A percentile compares a stretch with the other conserved stretches of the same genome.
Conservation (phyloP, 2,329 filamentous ascomycete genomes). For the Fusarium sterilihyphosum region DNA sequence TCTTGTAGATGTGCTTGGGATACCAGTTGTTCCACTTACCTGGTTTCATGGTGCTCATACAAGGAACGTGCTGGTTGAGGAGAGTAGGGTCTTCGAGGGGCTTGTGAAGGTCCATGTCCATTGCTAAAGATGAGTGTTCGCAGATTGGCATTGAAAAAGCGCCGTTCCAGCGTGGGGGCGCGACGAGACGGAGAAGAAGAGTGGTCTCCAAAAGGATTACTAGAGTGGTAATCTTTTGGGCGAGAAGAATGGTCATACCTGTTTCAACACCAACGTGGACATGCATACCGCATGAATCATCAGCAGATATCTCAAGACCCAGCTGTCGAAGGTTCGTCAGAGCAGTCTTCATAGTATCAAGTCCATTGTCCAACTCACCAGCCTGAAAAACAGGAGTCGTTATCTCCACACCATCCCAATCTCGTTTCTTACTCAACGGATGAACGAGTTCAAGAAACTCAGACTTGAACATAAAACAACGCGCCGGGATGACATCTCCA, state of each 20-base stretch:
- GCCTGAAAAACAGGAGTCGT: constrained; percentile 28
- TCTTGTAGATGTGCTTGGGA: not conserved
- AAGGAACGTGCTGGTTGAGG: constrained; percentile 1
- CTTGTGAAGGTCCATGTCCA: not conserved
- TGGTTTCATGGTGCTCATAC: not conserved
- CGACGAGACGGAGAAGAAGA: constrained; percentile 17
- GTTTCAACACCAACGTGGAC: constrained; percentile 38
- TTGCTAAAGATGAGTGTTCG: not conserved
- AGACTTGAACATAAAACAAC: constrained; percentile 25
- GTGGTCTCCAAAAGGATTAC: constrained; percentile 33
- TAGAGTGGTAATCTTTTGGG: constrained; percentile 38
- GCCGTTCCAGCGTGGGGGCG: not conserved
- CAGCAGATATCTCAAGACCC: constrained; percentile 5
- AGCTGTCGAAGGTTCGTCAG: constrained; percentile 21
- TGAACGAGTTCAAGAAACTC: not conserved
- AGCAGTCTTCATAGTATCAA: constrained; percentile 1
- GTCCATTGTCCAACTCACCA: constrained; percentile 27
- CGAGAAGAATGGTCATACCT: constrained; percentile 36
- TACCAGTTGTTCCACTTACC: constrained; percentile 15
- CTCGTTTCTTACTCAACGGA: not conserved
- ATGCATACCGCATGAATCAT: constrained; percentile 40
- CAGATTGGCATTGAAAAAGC: not conserved
- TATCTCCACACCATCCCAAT: constrained; percentile 34
- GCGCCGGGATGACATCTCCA: not conserved
- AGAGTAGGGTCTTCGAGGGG: not conserved